Percentiles rank a stretch among this genome's conserved stretches.
These are phyloP conservation scores for Berberis vulgaris DNA, from an alignment of 164 flowering plant genomes.

Conservation along the genomic window DNA sequence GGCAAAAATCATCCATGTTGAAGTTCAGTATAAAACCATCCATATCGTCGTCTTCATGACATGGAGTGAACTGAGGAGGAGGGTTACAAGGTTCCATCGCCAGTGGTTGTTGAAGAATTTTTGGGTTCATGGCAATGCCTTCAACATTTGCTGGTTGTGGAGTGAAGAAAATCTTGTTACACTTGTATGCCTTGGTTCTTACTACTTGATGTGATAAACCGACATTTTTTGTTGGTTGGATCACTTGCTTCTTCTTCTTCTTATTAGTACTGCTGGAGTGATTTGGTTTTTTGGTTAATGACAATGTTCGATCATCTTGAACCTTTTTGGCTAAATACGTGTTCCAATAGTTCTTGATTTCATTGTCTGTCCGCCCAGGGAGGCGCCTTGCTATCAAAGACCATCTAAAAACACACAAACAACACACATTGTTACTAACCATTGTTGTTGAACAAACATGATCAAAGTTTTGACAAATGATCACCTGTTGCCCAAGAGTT, in stretches of 20 bases:
- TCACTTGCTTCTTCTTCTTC: not conserved
- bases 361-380: slow-evolving; percentile 29
- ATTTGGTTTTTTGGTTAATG: not conserved
- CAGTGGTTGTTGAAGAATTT: not conserved
- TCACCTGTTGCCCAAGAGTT: slow-evolving; percentile 27
- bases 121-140: not conserved
- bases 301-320: not conserved
- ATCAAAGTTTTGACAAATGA: not conserved
- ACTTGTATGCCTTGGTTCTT: slow-evolving; percentile 16
- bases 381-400: slow-evolving; percentile 21
- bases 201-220: not conserved
- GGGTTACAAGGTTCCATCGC: not conserved
- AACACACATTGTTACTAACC: not conserved
- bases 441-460: not conserved
- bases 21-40: not conserved
- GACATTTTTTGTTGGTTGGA: not conserved
- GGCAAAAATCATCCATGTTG: not conserved
- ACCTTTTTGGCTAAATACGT: slow-evolving; percentile 16
- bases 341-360: slow-evolving; percentile 31
- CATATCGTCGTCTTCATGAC: not conserved
- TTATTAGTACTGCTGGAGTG: not conserved
- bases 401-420: slow-evolving; percentile 12
- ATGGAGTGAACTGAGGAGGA: not conserved
- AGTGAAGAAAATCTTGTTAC: slow-evolving; percentile 11
- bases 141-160: not conserved